These are phyloP conservation scores for thale cress (Arabidopsis thaliana) DNA, from an alignment of 345 rosid species.

Conservation along the genomic window DNA sequence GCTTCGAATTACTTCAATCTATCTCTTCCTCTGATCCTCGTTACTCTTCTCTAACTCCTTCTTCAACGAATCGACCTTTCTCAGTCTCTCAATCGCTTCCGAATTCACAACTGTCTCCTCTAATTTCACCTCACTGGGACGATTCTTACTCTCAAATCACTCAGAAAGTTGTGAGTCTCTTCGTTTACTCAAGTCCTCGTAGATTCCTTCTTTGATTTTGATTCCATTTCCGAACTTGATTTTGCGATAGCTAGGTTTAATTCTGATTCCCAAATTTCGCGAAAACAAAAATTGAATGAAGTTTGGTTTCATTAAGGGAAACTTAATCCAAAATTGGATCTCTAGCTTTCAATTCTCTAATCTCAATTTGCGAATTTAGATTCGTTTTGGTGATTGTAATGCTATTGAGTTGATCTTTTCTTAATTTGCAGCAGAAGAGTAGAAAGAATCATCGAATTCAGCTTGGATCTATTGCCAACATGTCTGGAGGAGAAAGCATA, in stretches of 20 bases:
- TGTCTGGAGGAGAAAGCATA: conserved; percentile 38
- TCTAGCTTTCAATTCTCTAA: not conserved
- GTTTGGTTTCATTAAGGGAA: conserved; percentile 19
- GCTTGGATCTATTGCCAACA: conserved; percentile 35
- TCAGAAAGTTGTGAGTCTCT: conserved; percentile 47
- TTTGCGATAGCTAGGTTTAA: conserved; percentile 12
- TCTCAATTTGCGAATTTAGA: not conserved
- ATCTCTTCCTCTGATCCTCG: conserved; percentile 38
- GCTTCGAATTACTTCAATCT: conserved; percentile 50
- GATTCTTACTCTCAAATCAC: conserved; percentile 49
- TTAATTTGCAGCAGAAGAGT: conserved; percentile 52
- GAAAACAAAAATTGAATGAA: conserved; percentile 29
- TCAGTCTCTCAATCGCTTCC: conserved; percentile 35
- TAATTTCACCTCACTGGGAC: conserved; percentile 29
- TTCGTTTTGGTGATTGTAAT: not conserved
- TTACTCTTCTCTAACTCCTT: conserved; percentile 35
- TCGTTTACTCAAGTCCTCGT: not conserved
- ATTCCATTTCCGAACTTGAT: conserved; percentile 9
- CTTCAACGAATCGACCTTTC: conserved; percentile 34
- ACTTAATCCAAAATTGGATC: conserved; percentile 25
- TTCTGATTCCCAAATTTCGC: conserved; percentile 13
- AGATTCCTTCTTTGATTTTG: not conserved
- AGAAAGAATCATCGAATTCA: conserved; percentile 43
- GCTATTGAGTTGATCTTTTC: not conserved
- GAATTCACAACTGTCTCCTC: conserved; percentile 35